Percentiles rank a stretch among this genome's conserved stretches.
phyloP scores from a whole-genome alignment of 768 basidiomycete species.

The Mycena leptocephala region DNA sequence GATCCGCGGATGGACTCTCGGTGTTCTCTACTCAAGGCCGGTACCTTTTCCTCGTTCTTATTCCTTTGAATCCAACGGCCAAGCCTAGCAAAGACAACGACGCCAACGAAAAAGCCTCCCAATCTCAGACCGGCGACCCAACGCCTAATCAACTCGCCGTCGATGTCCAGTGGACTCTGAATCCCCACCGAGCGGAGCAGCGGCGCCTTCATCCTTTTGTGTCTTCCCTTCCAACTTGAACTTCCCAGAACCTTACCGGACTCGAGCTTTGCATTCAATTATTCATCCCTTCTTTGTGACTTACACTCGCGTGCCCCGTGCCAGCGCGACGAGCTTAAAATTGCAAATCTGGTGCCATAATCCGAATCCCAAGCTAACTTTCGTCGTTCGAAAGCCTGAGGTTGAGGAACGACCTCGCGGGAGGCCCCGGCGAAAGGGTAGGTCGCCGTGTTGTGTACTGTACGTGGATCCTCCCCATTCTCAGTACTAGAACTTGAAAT shows the following conservation, averaged over 20 bases:
- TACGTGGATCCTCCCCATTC: conserved; percentile 20
- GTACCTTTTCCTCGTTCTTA: no score
- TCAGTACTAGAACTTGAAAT: no score
- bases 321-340: conserved; percentile 16
- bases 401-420: no score
- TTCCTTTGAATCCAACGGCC: no score
- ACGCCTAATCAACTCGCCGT: conserved; percentile 31
- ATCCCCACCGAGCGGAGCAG: conserved; percentile 11
- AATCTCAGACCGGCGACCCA: conserved; percentile 11
- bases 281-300: neutral
- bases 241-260: neutral
- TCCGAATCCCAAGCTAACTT: neutral
- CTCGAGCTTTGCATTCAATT: conserved; percentile 1
- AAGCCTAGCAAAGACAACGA: no score
- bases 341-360: conserved; percentile 1
- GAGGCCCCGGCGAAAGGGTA: conserved; percentile 8
- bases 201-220: conserved; percentile 22
- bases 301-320: conserved; percentile 3
- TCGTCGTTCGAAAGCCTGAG: no score
- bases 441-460: conserved; percentile 6
- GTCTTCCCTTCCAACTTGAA: conserved; percentile 4
- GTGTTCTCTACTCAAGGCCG: no score
- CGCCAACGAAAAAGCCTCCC: no score
- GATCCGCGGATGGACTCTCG: conserved; percentile 1
- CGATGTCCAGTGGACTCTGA: no score